Evolutionary conservation across 2,329 filamentous ascomycete genomes (phyloP).

Genomic region (Chrysoporthe puriensis): DNA sequence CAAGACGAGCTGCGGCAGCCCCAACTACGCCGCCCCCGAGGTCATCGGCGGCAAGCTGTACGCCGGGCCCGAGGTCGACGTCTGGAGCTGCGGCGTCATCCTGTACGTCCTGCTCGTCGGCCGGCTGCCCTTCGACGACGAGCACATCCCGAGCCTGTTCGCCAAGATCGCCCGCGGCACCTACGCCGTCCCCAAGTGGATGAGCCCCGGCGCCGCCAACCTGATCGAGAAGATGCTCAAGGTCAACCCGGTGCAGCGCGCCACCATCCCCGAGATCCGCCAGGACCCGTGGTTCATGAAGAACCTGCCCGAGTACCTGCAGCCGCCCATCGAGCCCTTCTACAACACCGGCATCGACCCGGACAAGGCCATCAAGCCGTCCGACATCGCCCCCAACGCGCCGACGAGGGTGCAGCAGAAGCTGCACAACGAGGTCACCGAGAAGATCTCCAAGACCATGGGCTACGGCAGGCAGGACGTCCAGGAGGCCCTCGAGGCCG

Average conservation of each 20-base stretch:
- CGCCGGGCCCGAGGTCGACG: constrained; percentile 95
- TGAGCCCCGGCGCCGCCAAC: constrained; percentile 78
- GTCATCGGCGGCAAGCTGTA: constrained; percentile 98
- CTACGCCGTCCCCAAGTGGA: constrained; percentile 90
- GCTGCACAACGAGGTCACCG: constrained; percentile 88
- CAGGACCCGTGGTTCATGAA: constrained; percentile 92
- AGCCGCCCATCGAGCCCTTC: constrained; percentile 88
- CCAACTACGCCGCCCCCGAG: constrained; percentile 96
- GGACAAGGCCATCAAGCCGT: constrained; percentile 85
- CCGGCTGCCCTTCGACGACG: constrained; percentile 92
- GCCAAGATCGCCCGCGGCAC: constrained; percentile 96
- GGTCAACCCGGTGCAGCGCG: constrained; percentile 91
- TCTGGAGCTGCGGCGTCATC: constrained; percentile 96
- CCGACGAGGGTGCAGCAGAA: constrained; percentile 81
- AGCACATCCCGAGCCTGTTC: constrained; percentile 96
- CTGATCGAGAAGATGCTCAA: constrained; percentile 94
- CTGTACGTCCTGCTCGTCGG: constrained; percentile 82
- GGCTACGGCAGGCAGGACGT: constrained; percentile 95
- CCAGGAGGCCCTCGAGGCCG: constrained; percentile 86
- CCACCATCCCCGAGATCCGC: constrained; percentile 91
- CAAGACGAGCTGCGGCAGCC: constrained; percentile 97
- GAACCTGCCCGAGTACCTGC: constrained; percentile 83
- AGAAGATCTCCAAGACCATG: constrained; percentile 97
- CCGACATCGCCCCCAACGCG: constrained; percentile 78
- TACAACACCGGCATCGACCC: constrained; percentile 92